Evolutionary conservation across 257 asterid genomes (phyloP).

Genomic region (Jacaranda mimosifolia): DNA sequence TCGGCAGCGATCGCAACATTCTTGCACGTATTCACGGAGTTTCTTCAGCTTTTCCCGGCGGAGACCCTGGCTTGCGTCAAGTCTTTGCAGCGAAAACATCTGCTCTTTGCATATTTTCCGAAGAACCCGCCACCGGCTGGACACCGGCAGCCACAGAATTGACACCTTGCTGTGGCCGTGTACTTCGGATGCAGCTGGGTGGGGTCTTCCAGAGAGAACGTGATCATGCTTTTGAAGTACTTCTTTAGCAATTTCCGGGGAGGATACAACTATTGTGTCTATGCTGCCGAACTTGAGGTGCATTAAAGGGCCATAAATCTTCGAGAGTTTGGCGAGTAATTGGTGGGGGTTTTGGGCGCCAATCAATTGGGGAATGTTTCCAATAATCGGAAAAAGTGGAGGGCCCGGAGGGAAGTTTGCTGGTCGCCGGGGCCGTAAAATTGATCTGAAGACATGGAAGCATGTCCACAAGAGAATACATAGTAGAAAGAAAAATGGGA

Average conservation of each 20-base stretch:
- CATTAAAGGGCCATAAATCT: slow-evolving; percentile 46
- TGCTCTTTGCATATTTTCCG: slow-evolving; percentile 23
- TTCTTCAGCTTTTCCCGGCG: slow-evolving; percentile 28
- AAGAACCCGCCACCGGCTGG: slow-evolving; percentile 25
- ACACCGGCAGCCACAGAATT: slow-evolving; percentile 22
- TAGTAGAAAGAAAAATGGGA: not conserved
- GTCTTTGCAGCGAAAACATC: slow-evolving; percentile 13
- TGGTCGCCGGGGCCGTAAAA: not conserved
- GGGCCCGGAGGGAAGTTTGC: slow-evolving; percentile 36
- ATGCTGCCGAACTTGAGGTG: slow-evolving; percentile 40
- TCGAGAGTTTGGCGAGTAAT: slow-evolving; percentile 37
- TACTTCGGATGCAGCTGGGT: not conserved
- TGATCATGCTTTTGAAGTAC: too few relatives aligned
- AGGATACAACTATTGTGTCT: slow-evolving; percentile 32
- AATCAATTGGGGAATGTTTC: slow-evolving; percentile 35
- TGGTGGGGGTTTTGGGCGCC: slow-evolving; percentile 15
- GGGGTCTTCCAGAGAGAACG: too few relatives aligned
- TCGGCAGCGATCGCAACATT: slow-evolving; percentile 18
- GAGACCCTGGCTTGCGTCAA: slow-evolving; percentile 29
- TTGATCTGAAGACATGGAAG: not conserved
- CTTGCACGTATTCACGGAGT: slow-evolving; percentile 25
- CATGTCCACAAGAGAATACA: not conserved
- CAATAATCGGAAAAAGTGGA: slow-evolving; percentile 34
- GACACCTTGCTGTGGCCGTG: slow-evolving; percentile 31
- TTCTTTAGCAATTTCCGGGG: not conserved